Percentiles rank a stretch among this genome's conserved stretches.
These are phyloP conservation scores for Metarhizium brunneum DNA, from an alignment of 2,329 filamentous ascomycete genomes.

Conservation along the genomic window DNA sequence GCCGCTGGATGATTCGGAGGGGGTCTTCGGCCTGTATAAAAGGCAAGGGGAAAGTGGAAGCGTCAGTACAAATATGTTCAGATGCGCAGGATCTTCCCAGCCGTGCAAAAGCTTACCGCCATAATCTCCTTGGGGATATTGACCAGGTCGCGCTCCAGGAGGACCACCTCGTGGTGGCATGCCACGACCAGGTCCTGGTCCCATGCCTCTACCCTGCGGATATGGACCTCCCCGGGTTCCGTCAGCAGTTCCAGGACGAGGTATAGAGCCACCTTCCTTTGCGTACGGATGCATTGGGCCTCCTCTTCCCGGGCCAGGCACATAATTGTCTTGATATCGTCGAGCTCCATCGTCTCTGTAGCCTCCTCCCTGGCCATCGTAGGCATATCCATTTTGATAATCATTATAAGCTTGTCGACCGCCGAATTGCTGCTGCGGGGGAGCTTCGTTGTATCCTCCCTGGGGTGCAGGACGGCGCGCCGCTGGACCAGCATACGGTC, in stretches of 20 bases:
- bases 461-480: constrained; percentile 28
- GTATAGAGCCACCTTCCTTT: constrained; percentile 35
- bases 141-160: constrained; percentile 2
- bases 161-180: constrained; percentile 3
- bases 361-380: constrained; percentile 34
- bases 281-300: constrained; percentile 32
- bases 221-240: constrained; percentile 26
- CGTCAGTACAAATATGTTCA: neutral
- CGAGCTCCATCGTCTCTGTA: constrained; percentile 19
- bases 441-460: constrained; percentile 21
- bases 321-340: constrained; percentile 32
- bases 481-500: constrained; percentile 38
- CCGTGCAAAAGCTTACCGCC: constrained; percentile 1
- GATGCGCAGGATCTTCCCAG: neutral
- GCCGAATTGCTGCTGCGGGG: constrained; percentile 24
- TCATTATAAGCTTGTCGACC: constrained; percentile 33
- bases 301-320: constrained; percentile 29
- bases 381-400: constrained; percentile 36
- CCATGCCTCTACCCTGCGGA: constrained; percentile 21
- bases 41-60: neutral
- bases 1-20: constrained; percentile 10
- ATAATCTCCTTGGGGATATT: constrained; percentile 3
- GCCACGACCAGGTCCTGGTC: constrained; percentile 18
- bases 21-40: constrained; percentile 16
- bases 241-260: constrained; percentile 30